These are phyloP conservation scores for Anisogramma anomala DNA, from an alignment of 2,329 filamentous ascomycete genomes.

Conservation along the genomic window DNA sequence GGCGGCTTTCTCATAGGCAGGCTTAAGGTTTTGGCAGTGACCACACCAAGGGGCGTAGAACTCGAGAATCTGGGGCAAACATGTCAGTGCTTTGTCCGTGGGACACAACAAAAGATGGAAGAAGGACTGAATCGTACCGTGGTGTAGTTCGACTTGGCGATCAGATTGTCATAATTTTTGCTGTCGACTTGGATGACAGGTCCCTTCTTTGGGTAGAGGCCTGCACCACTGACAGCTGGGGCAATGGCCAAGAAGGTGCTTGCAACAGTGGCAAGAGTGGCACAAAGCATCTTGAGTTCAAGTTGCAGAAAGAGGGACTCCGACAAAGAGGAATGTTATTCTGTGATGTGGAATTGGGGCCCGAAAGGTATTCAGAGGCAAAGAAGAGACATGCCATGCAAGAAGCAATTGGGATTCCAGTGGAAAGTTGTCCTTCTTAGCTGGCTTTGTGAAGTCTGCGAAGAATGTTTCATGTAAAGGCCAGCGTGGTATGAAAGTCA, in stretches of 20 bases:
- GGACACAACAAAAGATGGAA: too few relatives aligned
- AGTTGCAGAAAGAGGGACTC: not conserved
- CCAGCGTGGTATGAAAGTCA: slow-evolving; percentile 29
- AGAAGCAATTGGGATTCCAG: slow-evolving; percentile 3
- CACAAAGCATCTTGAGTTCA: slow-evolving; percentile 38
- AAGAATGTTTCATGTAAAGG: slow-evolving; percentile 27
- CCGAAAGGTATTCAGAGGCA: slow-evolving; percentile 6
- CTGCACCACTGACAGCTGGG: slow-evolving; percentile 49
- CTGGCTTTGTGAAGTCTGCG: slow-evolving; percentile 3
- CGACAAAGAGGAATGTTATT: too few relatives aligned
- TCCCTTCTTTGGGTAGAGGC: slow-evolving; percentile 76
- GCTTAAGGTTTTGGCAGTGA: slow-evolving; percentile 92
- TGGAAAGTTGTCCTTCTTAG: slow-evolving; percentile 2
- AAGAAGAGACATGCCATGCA: slow-evolving; percentile 10
- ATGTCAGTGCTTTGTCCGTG: too few relatives aligned
- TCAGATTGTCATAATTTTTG: slow-evolving; percentile 69
- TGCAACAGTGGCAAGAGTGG: slow-evolving; percentile 42
- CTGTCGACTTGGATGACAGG: slow-evolving; percentile 73
- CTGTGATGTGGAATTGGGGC: too few relatives aligned
- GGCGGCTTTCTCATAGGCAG: slow-evolving; percentile 88
- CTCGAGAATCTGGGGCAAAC: slow-evolving; percentile 59
- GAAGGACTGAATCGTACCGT: slow-evolving; percentile 48
- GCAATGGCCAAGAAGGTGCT: slow-evolving; percentile 54
- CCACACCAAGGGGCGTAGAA: slow-evolving; percentile 99
- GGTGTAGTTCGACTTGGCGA: slow-evolving; percentile 82